Conservation (phyloP, 495 filamentous ascomycete genomes). For the Clavariopsis aquatica region DNA sequence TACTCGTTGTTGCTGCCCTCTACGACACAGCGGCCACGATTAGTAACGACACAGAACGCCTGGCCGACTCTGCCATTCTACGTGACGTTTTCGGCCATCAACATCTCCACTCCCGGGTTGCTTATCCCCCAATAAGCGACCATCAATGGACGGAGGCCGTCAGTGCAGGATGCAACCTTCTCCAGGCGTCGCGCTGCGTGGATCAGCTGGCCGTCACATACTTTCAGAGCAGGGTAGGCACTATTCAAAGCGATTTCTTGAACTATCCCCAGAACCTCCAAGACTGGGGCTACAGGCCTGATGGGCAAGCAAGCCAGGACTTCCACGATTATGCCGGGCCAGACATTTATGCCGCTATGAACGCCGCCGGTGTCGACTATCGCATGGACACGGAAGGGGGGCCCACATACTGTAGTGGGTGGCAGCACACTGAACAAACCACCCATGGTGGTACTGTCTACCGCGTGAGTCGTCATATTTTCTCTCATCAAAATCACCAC, state of each 20-base stretch:
- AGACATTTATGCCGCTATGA: background rate
- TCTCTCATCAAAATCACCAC: background rate
- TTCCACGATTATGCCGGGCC: background rate
- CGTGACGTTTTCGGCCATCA: no score
- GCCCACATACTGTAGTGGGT: background rate
- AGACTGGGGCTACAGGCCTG: conserved; percentile 7
- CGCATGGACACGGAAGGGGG: background rate
- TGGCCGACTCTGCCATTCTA: no score
- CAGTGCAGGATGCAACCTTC: background rate
- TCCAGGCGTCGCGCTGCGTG: background rate
- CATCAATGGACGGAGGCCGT: background rate
- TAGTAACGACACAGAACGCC: no score
- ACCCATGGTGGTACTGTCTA: background rate
- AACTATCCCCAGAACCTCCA: background rate
- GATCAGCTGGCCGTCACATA: background rate
- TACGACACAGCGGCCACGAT: no score
- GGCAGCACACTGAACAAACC: background rate
- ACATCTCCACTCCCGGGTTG: no score
- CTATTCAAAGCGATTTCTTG: background rate
- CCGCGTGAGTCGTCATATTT: background rate
- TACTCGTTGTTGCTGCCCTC: no score
- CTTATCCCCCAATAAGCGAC: background rate
- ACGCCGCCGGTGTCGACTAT: background rate
- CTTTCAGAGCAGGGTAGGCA: background rate
- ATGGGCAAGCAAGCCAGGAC: background rate